Base-by-base conservation (phyloP, 2,329 filamentous ascomycete genomes). In the Tolypocladium tropicale region DNA sequence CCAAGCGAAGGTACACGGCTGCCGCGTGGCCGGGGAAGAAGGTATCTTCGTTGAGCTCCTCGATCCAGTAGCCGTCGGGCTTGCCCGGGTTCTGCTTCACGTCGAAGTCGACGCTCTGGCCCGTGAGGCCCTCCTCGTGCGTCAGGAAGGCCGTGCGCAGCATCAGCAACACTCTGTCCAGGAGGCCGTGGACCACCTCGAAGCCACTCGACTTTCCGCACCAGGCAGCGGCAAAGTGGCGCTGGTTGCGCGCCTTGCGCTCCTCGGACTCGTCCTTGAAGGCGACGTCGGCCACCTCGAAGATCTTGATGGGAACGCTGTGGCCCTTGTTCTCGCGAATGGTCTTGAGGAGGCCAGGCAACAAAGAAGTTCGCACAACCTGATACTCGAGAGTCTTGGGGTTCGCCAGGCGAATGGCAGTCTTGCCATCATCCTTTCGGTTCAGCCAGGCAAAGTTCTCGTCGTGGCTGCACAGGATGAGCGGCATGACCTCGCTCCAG, bases 401-500 rank as follows among this genome's bases (percentile, higher is more conserved):
- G 71, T 96, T 96, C 61, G 89, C 89, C 43, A 96, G 85, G 64
- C 84, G 86, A 62, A 96, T 84, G 32, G 90, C 91, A 0, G 86
- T 90, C 57, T 81, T 86, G 61, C 90, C 90, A 65, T 95, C 89
- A 63, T 96, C 92, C 67, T 85, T 85, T 67, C 91, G 87, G 75
- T 96, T 96, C 16, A 99, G 78, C 88, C 90, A 96, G 58, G 81
- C 86, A 71, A 97, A 99, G 77, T 99, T 99, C 79, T 99, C 94
- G 67, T 97, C 93, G 71, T 96, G 91, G 50, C 90, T 95, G 79
- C 94, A 99, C 55, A 99, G 83, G 63, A 96, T 97, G 32, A 99
- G 80, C 30, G 94, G 93, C 82, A 99, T 86, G 56, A 96, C 93
- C 76, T 99, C 94, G 55, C 84, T 87, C 94, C 94, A 99, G 58